phyloP scores from a whole-genome alignment of 768 basidiomycete genomes.

The Pluteus cervinus region DNA sequence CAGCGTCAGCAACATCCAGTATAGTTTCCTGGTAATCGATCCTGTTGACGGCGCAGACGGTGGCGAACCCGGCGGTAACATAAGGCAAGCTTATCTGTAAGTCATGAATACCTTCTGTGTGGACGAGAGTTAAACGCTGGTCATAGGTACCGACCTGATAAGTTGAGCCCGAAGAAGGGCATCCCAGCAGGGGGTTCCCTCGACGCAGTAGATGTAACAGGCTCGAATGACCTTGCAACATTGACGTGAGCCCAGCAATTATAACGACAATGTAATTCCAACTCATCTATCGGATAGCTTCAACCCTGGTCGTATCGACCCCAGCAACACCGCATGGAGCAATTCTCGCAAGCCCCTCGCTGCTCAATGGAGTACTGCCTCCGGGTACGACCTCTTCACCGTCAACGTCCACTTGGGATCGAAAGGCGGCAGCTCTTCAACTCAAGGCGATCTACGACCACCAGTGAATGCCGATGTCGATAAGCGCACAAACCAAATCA shows the following conservation, averaged over 20 bases:
- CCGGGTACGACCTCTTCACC: slow-evolving; percentile 44
- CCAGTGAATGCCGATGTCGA: slow-evolving; percentile 49
- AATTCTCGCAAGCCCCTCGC: slow-evolving; percentile 55
- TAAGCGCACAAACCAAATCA: slow-evolving; percentile 43
- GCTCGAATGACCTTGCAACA: slow-evolving; percentile 23
- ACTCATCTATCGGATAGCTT: slow-evolving; percentile 28
- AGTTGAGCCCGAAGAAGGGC: slow-evolving; percentile 38
- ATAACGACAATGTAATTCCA: not conserved
- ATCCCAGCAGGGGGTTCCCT: slow-evolving; percentile 42
- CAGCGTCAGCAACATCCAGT: slow-evolving; percentile 33
- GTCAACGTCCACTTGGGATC: slow-evolving; percentile 56
- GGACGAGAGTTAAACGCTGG: not conserved
- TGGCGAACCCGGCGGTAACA: slow-evolving; percentile 58
- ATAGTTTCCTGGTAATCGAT: slow-evolving; percentile 42
- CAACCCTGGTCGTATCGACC: slow-evolving; percentile 61
- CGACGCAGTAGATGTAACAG: slow-evolving; percentile 33
- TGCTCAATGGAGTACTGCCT: slow-evolving; percentile 45
- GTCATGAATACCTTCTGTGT: slow-evolving; percentile 9
- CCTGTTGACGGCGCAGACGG: slow-evolving; percentile 53
- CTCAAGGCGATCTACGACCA: slow-evolving; percentile 49
- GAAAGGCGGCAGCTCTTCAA: slow-evolving; percentile 50
- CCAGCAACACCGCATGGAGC: slow-evolving; percentile 47
- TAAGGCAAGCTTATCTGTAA: slow-evolving; percentile 51
- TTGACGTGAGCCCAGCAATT: slow-evolving; percentile 30
- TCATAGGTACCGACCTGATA: slow-evolving; percentile 40